Evolutionary conservation across 805 yeast genomes (phyloP).

Genomic region (Yarrowia hollandica): DNA sequence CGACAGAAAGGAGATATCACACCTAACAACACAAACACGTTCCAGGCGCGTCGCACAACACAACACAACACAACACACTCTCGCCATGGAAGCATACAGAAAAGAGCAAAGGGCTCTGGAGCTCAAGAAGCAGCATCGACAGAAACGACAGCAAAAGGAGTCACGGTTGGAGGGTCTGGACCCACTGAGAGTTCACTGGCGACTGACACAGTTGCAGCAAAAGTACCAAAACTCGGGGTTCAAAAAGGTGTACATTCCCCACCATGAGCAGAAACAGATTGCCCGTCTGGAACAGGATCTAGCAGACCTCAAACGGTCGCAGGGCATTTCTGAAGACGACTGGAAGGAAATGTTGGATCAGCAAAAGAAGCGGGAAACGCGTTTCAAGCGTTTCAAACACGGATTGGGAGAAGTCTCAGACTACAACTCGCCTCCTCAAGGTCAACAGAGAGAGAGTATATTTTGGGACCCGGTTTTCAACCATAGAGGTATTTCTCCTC

Average conservation of each 20-base stretch:
- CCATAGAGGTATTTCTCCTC: constrained; percentile 37
- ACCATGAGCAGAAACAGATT: constrained; percentile 33
- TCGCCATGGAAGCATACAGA: constrained; percentile 11
- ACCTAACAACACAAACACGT: neutral
- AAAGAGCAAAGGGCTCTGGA: constrained; percentile 19
- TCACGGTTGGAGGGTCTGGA: constrained; percentile 15
- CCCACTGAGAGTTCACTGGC: neutral
- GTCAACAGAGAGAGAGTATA: constrained; percentile 35
- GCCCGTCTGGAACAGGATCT: constrained; percentile 32
- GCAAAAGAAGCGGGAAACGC: constrained; percentile 7
- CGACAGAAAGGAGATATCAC: too few species aligned
- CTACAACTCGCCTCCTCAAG: constrained; percentile 20
- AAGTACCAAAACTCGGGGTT: constrained; percentile 11
- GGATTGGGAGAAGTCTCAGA: constrained; percentile 11
- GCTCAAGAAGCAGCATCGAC: constrained; percentile 17
- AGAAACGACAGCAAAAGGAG: neutral
- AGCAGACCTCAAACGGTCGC: constrained; percentile 31
- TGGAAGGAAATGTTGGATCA: constrained; percentile 2
- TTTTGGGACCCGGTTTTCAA: constrained; percentile 38
- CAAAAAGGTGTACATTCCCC: constrained; percentile 35
- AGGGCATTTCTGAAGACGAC: constrained; percentile 12
- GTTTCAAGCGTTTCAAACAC: constrained; percentile 10
- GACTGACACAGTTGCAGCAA: constrained; percentile 16
- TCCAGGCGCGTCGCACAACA: too few species aligned
- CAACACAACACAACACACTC: neutral